Conservation (phyloP, 169 alveolate genomes). For the Neospora caninum region DNA sequence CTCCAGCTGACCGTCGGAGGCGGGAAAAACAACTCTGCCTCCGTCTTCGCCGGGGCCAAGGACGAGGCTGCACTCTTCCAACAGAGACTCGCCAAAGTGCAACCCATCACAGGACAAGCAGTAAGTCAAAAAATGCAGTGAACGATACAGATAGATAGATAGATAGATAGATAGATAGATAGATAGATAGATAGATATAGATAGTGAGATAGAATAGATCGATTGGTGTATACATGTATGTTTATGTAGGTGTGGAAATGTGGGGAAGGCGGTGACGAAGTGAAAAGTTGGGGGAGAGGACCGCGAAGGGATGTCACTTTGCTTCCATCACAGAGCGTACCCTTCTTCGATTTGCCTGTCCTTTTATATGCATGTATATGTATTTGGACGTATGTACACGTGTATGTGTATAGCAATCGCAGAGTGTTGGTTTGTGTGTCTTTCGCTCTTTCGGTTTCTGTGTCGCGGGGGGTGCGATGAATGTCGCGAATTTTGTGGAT, state of each 20-base stretch:
- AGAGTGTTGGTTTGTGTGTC: neutral
- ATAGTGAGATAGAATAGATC: neutral
- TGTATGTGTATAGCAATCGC: neutral
- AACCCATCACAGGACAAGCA: conserved; percentile 63
- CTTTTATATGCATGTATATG: neutral
- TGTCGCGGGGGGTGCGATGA: too few species aligned
- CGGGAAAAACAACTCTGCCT: neutral
- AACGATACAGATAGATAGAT: neutral
- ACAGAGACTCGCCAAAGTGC: conserved; percentile 52
- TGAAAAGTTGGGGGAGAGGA: too few species aligned
- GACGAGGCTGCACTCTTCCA: conserved; percentile 54
- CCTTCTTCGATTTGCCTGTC: neutral
- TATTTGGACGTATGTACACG: neutral
- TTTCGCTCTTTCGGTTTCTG: too few species aligned
- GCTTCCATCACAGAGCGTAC: neutral
- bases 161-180: neutral
- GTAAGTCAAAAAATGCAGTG: neutral
- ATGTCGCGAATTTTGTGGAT: too few species aligned
- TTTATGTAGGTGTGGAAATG: neutral
- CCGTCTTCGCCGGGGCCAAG: neutral
- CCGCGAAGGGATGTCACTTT: too few species aligned
- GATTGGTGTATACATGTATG: neutral
- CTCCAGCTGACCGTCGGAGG: neutral
- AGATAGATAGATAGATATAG: neutral
- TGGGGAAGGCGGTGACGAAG: neutral